Percentiles rank a stretch among this genome's conserved stretches.
Evolutionary conservation across 768 basidiomycete species (phyloP).

Genomic region (Rhizopogon vesiculosus): DNA sequence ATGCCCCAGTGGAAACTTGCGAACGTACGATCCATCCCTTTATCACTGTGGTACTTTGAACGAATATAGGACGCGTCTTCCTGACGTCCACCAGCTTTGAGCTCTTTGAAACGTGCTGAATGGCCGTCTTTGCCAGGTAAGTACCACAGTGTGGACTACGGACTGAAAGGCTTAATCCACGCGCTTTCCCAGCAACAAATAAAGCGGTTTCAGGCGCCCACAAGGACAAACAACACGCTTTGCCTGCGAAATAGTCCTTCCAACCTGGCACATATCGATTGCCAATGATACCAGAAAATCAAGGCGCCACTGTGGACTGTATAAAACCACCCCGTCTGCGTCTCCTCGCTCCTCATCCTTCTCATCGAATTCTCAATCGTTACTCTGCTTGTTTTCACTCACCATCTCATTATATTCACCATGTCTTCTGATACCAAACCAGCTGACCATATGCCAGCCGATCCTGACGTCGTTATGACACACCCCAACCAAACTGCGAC

Average conservation of each 20-base stretch:
- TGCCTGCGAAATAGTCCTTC: conserved; percentile 15
- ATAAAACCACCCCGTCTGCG: conserved; percentile 19
- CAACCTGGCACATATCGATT: conserved; percentile 25
- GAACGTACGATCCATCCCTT: conserved; percentile 3
- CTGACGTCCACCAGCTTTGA: background rate
- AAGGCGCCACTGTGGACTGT: conserved; percentile 22
- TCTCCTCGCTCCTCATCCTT: background rate
- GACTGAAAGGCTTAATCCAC: conserved; percentile 4
- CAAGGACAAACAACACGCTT: conserved; percentile 43
- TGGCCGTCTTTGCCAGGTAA: conserved; percentile 6
- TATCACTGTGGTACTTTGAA: background rate
- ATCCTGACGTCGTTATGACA: background rate
- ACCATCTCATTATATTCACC: background rate
- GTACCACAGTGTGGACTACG: background rate
- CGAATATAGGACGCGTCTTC: background rate
- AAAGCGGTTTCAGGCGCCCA: conserved; percentile 31
- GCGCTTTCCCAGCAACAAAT: conserved; percentile 25
- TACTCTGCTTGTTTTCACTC: background rate
- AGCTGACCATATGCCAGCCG: background rate
- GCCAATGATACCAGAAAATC: conserved; percentile 22
- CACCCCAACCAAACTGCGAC: background rate
- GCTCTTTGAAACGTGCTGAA: conserved; percentile 6
- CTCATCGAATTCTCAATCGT: background rate
- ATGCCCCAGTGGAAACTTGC: conserved; percentile 12
- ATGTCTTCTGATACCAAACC: background rate